These are phyloP conservation scores for Camelina neglecta DNA, from an alignment of 345 rosid species.

Conservation along the genomic window DNA sequence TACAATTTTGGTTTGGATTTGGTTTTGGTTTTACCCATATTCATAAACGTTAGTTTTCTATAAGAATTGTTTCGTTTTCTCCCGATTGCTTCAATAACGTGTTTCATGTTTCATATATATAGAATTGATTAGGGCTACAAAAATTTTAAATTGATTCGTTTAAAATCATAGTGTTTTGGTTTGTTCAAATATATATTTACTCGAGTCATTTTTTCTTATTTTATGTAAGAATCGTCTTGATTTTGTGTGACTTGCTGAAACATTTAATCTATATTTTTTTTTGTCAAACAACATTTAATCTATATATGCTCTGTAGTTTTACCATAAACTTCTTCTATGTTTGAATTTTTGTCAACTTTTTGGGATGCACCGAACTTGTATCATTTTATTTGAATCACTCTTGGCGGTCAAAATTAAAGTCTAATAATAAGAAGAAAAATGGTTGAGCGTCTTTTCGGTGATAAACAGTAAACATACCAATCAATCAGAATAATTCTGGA, in stretches of 20 bases:
- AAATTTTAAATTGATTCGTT: neutral
- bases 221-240: neutral
- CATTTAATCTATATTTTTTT: neutral
- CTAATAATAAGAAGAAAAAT: neutral
- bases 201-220: neutral
- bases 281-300: neutral
- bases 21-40: neutral
- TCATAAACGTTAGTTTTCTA: neutral
- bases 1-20: neutral
- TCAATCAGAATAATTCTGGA: constrained; percentile 16
- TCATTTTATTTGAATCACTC: neutral
- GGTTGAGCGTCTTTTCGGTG: neutral
- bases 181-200: neutral
- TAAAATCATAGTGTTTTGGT: neutral
- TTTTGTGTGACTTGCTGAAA: neutral
- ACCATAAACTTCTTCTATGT: neutral
- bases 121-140: neutral
- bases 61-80: neutral
- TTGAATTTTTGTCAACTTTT: constrained; percentile 1
- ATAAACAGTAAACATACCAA: constrained; percentile 9
- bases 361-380: constrained; percentile 19
- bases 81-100: neutral
- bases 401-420: constrained; percentile 11
- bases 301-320: constrained; percentile 16
- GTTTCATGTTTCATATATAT: neutral